These are phyloP conservation scores for Gossypium bickii DNA, from an alignment of 345 rosid species.

Conservation along the genomic window DNA sequence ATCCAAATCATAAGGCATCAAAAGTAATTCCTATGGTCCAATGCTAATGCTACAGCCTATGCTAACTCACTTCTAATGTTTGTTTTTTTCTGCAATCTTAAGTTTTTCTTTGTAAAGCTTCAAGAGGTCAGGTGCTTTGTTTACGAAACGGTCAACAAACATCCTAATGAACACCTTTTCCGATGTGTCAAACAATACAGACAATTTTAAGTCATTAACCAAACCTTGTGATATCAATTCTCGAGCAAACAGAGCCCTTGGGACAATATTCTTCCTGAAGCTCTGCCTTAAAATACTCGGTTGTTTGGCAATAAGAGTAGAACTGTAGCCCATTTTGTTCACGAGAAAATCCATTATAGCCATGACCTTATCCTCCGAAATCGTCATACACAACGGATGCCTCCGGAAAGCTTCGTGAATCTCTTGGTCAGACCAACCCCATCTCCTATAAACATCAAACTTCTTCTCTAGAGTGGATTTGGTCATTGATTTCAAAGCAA, in stretches of 20 bases:
- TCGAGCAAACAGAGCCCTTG: constrained; percentile 17
- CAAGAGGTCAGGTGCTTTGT: constrained; percentile 38
- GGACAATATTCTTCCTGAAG: constrained; percentile 24
- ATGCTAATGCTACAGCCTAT: too few species aligned
- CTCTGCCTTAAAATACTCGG: neutral
- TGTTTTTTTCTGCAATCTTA: too few species aligned
- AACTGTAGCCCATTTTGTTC: constrained; percentile 18
- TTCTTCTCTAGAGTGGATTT: constrained; percentile 25
- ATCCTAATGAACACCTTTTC: constrained; percentile 20
- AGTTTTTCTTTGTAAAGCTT: constrained; percentile 9
- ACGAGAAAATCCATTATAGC: constrained; percentile 20
- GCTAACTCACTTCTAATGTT: too few species aligned
- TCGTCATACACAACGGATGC: constrained; percentile 5
- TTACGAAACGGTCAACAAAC: constrained; percentile 31
- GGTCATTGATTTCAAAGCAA: neutral
- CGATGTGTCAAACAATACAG: constrained; percentile 27
- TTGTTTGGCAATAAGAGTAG: neutral
- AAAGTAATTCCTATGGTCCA: too few species aligned
- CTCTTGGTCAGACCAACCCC: constrained; percentile 24
- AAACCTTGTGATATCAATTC: constrained; percentile 10
- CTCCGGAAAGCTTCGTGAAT: constrained; percentile 3
- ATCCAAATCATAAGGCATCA: too few species aligned
- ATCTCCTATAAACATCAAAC: constrained; percentile 9
- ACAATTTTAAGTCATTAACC: constrained; percentile 26
- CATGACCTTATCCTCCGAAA: constrained; percentile 21